These are phyloP conservation scores for Arthrinium phaeospermum DNA, from an alignment of 2,329 filamentous ascomycete species.

Conservation along the genomic window DNA sequence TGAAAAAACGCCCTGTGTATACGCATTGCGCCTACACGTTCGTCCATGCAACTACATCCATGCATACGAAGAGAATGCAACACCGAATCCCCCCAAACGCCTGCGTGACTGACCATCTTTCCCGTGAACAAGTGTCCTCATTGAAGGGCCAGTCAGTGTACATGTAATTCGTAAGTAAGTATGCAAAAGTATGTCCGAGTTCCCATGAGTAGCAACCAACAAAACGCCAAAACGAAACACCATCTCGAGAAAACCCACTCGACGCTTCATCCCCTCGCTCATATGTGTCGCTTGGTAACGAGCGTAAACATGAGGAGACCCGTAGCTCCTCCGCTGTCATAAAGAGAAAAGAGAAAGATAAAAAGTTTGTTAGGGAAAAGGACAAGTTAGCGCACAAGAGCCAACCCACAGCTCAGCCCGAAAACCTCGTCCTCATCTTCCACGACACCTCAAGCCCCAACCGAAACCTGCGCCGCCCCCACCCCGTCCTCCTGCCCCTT, in stretches of 20 bases:
- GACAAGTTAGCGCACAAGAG: background rate
- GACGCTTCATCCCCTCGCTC: background rate
- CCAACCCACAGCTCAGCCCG: background rate
- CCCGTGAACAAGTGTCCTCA: too few species aligned
- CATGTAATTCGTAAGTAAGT: too few species aligned
- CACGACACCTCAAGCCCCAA: background rate
- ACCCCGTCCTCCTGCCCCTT: background rate
- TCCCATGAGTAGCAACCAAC: background rate
- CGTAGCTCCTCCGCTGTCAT: background rate
- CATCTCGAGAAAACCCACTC: background rate
- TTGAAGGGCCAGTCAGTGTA: too few species aligned
- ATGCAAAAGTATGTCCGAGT: too few species aligned
- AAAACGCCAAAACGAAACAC: background rate
- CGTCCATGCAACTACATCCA: background rate
- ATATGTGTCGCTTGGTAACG: background rate
- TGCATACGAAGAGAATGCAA: too few species aligned
- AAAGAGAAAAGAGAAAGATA: background rate
- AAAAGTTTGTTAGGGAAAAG: too few species aligned
- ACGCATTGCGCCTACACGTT: background rate
- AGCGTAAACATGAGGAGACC: background rate
- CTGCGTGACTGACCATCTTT: too few species aligned
- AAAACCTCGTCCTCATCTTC: too few species aligned
- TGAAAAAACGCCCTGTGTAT: background rate
- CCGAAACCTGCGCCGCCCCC: background rate
- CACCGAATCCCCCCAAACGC: too few species aligned